Percentiles rank a stretch among this genome's conserved stretches.
phyloP scores from a whole-genome alignment of 192 early-diverging fungal species.

The Backusella psychrophila region DNA sequence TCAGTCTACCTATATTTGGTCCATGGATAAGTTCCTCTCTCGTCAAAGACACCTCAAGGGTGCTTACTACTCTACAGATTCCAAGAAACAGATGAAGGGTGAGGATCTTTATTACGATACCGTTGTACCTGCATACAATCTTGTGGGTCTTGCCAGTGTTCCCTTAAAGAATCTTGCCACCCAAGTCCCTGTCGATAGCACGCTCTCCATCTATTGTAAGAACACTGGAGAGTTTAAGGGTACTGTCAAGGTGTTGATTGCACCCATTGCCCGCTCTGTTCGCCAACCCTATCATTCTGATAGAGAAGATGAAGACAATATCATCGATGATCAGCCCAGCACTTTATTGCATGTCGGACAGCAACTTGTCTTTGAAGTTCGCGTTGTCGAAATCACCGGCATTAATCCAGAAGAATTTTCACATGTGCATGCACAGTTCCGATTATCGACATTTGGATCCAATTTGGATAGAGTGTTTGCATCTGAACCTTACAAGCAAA shows the following conservation, averaged over 20 bases:
- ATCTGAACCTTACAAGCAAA: slow-evolving; percentile 46
- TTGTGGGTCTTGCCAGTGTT: slow-evolving; percentile 47
- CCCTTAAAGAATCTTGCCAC: slow-evolving; percentile 39
- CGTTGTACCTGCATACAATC: slow-evolving; percentile 42
- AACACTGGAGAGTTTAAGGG: slow-evolving; percentile 42
- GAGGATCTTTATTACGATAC: slow-evolving; percentile 59
- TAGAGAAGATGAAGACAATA: background rate
- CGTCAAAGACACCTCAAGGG: slow-evolving; percentile 39
- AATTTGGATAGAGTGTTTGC: slow-evolving; percentile 51
- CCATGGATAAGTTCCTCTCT: slow-evolving; percentile 32
- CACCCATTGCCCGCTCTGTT: slow-evolving; percentile 33
- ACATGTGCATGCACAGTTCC: slow-evolving; percentile 74
- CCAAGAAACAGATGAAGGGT: slow-evolving; percentile 52
- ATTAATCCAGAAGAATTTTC: slow-evolving; percentile 57
- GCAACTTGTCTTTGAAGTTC: slow-evolving; percentile 62
- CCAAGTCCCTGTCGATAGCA: slow-evolving; percentile 41
- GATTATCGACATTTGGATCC: slow-evolving; percentile 56
- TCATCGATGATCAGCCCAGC: background rate
- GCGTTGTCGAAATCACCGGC: slow-evolving; percentile 54
- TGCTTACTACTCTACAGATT: slow-evolving; percentile 47
- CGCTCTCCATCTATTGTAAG: slow-evolving; percentile 40
- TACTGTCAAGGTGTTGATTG: slow-evolving; percentile 39
- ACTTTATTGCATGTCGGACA: slow-evolving; percentile 46
- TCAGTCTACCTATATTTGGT: slow-evolving; percentile 44
- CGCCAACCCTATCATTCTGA: background rate